A percentile compares a stretch with the other conserved stretches of the same genome.
Conservation (phyloP, 2,329 filamentous ascomycete genomes). For the Penicillium sp. region DNA sequence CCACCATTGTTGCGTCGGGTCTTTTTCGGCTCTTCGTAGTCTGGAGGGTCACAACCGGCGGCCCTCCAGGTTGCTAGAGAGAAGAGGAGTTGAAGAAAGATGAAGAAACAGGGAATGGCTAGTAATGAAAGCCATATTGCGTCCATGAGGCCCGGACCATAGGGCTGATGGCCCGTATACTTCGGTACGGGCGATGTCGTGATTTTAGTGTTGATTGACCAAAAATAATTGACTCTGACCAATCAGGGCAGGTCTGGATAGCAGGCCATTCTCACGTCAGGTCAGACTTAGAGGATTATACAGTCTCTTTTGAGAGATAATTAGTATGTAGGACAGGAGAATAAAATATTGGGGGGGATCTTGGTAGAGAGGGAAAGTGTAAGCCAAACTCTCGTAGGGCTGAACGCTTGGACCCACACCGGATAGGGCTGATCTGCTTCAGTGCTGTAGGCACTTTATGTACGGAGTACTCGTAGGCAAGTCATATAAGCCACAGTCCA, state of each 20-base stretch:
- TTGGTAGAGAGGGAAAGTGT: background rate
- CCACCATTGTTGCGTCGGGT: conserved; percentile 4
- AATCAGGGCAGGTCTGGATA: background rate
- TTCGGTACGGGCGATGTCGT: conserved; percentile 5
- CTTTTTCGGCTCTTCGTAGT: conserved; percentile 1
- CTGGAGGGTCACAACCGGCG: background rate
- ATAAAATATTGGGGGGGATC: background rate
- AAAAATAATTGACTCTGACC: background rate
- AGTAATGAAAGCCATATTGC: background rate
- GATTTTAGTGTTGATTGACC: conserved; percentile 5
- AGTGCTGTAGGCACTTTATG: no score
- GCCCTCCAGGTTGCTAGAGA: conserved; percentile 2
- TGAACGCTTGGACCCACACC: conserved; percentile 1
- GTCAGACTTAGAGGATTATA: background rate
- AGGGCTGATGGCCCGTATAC: background rate
- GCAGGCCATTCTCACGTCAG: conserved; percentile 2
- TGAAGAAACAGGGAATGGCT: background rate
- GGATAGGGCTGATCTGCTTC: background rate
- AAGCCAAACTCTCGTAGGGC: background rate
- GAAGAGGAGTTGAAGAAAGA: conserved; percentile 3
- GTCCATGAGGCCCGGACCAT: background rate
- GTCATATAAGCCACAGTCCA: background rate
- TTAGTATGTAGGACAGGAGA: no score
- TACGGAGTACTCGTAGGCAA: background rate
- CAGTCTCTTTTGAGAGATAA: background rate